Evolutionary conservation across 2,329 filamentous ascomycete genomes (phyloP).

Genomic region (Rugonectria rugulosa): DNA sequence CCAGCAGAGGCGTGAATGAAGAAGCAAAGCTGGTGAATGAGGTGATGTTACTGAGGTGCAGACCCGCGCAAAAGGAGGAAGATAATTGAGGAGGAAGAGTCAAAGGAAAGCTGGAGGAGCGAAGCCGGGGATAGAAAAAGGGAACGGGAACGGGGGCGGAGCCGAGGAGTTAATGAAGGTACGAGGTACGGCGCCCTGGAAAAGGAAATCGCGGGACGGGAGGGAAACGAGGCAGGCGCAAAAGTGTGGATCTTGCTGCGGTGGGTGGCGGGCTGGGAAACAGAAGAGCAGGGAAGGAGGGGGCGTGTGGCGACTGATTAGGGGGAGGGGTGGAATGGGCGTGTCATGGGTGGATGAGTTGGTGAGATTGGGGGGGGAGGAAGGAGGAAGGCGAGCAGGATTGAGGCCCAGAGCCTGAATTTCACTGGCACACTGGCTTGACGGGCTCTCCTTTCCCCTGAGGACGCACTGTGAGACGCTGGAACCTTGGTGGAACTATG

Average conservation of each 20-base stretch:
- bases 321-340: background rate
- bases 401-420: background rate
- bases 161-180: conserved; percentile 6
- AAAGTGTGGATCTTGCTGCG: conserved; percentile 3
- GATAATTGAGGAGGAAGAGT: conserved; percentile 1
- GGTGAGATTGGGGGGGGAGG: background rate
- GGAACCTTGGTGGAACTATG: conserved; percentile 12
- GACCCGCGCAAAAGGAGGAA: conserved; percentile 16
- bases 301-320: background rate
- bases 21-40: background rate
- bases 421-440: background rate
- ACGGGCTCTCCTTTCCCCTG: conserved; percentile 2
- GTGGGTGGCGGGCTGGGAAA: conserved; percentile 10
- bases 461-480: conserved; percentile 18
- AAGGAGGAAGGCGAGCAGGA: too few species aligned
- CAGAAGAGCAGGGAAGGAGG: background rate
- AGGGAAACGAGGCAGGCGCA: conserved; percentile 22
- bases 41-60: conserved; percentile 15
- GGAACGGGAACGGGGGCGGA: conserved; percentile 19
- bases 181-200: conserved; percentile 2
- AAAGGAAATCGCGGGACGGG: conserved; percentile 17
- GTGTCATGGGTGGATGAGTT: too few species aligned
- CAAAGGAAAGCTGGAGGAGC: conserved; percentile 8
- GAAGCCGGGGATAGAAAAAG: conserved; percentile 17
- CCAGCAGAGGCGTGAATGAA: conserved; percentile 18